A percentile compares a stretch with the other conserved stretches of the same genome.
phyloP scores from a whole-genome alignment of 768 basidiomycete species.

The Cytidiella melzeri region DNA sequence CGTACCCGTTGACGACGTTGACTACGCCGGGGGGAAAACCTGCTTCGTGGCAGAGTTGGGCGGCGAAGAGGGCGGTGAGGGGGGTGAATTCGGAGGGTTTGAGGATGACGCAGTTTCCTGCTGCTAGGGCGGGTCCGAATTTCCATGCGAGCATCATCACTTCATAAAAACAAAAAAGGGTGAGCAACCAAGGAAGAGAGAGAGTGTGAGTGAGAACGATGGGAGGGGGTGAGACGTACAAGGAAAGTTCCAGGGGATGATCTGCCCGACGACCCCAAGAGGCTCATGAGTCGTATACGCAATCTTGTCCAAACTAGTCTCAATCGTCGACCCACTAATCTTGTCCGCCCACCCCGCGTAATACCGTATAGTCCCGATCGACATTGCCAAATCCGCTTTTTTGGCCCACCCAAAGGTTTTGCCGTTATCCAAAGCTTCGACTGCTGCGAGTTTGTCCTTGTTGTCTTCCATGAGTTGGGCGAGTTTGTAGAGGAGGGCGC shows the following conservation, averaged over 20 bases:
- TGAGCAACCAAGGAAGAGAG: not conserved
- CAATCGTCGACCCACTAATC: conserved; percentile 67
- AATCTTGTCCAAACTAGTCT: conserved; percentile 44
- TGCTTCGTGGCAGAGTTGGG: conserved; percentile 44
- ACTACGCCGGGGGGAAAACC: conserved; percentile 61
- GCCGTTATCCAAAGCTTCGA: conserved; percentile 70
- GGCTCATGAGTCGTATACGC: conserved; percentile 60
- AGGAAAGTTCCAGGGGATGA: conserved; percentile 68
- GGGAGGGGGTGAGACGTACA: conserved; percentile 23
- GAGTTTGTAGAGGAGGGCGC: conserved; percentile 54
- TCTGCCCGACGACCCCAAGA: conserved; percentile 47
- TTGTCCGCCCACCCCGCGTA: conserved; percentile 93
- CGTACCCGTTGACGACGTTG: conserved; percentile 54
- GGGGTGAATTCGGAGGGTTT: conserved; percentile 68
- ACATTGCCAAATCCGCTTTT: conserved; percentile 39
- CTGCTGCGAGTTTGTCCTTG: conserved; percentile 58
- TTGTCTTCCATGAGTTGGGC: conserved; percentile 58
- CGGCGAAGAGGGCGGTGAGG: conserved; percentile 43
- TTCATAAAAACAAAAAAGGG: conserved; percentile 8
- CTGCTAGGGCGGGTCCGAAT: conserved; percentile 57
- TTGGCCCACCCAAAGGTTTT: conserved; percentile 49
- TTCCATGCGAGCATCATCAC: conserved; percentile 57
- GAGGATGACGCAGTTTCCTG: conserved; percentile 54
- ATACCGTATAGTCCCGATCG: conserved; percentile 56
- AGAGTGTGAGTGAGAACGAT: no score